Conservation (phyloP, 2,329 filamentous ascomycete genomes). For the Pseudophaeomoniella oleicola region DNA sequence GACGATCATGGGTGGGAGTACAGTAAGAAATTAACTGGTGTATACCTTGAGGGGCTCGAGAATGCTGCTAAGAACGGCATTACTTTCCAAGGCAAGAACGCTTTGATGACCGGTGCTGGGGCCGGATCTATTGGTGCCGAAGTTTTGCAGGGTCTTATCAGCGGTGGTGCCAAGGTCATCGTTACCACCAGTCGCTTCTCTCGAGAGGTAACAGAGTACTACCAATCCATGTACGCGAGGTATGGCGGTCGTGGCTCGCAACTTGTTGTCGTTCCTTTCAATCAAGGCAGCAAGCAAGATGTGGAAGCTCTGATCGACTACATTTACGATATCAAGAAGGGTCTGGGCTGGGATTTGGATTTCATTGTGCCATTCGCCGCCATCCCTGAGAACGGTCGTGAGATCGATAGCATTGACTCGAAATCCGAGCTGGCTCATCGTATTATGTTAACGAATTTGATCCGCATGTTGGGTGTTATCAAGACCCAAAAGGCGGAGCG, state of each 20-base stretch:
- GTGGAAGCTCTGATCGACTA: constrained; percentile 88
- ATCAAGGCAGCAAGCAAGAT: constrained; percentile 96
- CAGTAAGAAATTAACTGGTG: constrained; percentile 91
- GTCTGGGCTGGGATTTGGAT: constrained; percentile 95
- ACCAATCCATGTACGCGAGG: constrained; percentile 94
- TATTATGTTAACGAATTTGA: constrained; percentile 95
- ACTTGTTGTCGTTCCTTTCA: constrained; percentile 96
- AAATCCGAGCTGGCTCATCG: constrained; percentile 96
- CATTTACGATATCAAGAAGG: constrained; percentile 92
- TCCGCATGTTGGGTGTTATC: constrained; percentile 78
- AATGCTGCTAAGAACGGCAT: constrained; percentile 76
- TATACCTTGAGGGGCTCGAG: constrained; percentile 86
- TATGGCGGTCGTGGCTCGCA: constrained; percentile 89
- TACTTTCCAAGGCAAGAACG: constrained; percentile 88
- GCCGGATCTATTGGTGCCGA: constrained; percentile 96
- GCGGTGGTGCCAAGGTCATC: constrained; percentile 88
- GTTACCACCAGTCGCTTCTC: constrained; percentile 97
- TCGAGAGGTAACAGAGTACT: constrained; percentile 95
- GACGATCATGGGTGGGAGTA: constrained; percentile 94
- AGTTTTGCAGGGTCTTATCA: constrained; percentile 88
- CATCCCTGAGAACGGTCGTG: constrained; percentile 92
- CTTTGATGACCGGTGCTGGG: constrained; percentile 94
- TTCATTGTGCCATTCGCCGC: constrained; percentile 92
- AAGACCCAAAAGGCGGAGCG: constrained; percentile 80
- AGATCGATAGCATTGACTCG: constrained; percentile 93